Evolutionary conservation across 2,329 filamentous ascomycete species (phyloP).

Genomic region (Aureobasidium namibiae): DNA sequence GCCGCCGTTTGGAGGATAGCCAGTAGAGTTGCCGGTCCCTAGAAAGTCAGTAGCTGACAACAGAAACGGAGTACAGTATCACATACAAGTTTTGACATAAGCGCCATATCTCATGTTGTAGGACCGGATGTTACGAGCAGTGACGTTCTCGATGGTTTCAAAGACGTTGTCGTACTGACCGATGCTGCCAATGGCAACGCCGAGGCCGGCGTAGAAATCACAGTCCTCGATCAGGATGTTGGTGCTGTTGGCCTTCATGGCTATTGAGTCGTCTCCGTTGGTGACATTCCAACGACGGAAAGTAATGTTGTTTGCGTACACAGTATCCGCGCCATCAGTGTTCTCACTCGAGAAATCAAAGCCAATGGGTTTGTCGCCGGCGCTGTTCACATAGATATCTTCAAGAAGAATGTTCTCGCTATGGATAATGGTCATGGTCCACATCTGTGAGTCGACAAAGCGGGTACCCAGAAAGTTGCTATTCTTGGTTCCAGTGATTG

Average conservation of each 20-base stretch:
- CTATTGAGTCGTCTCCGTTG: slow-evolving; percentile 48
- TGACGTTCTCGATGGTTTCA: slow-evolving; percentile 45
- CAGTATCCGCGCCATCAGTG: slow-evolving; percentile 47
- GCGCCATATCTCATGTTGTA: slow-evolving; percentile 40
- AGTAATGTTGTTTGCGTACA: slow-evolving; percentile 45
- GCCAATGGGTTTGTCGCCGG: slow-evolving; percentile 19
- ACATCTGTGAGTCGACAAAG: slow-evolving; percentile 54
- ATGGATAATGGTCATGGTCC: slow-evolving; percentile 44
- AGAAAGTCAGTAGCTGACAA: neutral
- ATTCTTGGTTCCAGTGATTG: slow-evolving; percentile 42
- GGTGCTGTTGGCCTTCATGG: slow-evolving; percentile 48
- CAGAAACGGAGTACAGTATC: neutral
- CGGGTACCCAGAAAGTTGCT: slow-evolving; percentile 40
- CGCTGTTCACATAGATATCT: slow-evolving; percentile 48
- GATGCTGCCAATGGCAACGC: slow-evolving; percentile 50
- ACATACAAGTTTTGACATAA: slow-evolving; percentile 47
- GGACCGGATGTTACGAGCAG: slow-evolving; percentile 40
- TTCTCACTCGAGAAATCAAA: slow-evolving; percentile 18
- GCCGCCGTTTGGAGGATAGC: slow-evolving; percentile 46
- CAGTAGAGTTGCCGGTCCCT: slow-evolving; percentile 40
- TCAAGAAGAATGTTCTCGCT: slow-evolving; percentile 40
- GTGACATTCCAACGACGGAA: slow-evolving; percentile 43
- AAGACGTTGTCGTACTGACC: slow-evolving; percentile 44
- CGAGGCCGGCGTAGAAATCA: slow-evolving; percentile 42
- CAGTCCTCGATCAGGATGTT: slow-evolving; percentile 45